These are phyloP conservation scores for Musa beccarii DNA, from an alignment of 176 grass and related monocot genomes.

Conservation along the genomic window DNA sequence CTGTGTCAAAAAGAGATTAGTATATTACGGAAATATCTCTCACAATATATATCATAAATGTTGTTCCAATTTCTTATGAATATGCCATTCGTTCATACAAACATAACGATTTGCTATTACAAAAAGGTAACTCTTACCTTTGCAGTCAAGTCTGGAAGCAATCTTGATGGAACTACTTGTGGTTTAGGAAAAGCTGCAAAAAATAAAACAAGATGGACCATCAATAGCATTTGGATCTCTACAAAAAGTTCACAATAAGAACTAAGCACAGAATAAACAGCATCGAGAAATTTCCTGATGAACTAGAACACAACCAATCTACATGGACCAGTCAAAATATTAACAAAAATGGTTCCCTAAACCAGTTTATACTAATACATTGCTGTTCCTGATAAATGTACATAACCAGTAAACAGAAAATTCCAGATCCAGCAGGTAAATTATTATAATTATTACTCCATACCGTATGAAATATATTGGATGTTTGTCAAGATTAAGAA, in stretches of 20 bases:
- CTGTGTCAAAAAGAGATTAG: background rate
- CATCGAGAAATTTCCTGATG: background rate
- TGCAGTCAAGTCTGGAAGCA: slow-evolving; percentile 16
- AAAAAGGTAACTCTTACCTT: slow-evolving; percentile 31
- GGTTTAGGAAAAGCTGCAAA: slow-evolving; percentile 49
- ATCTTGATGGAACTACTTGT: slow-evolving; percentile 30
- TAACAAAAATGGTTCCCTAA: no score
- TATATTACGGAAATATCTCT: background rate
- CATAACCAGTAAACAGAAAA: no score
- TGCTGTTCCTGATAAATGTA: no score
- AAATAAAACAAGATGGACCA: slow-evolving; percentile 17
- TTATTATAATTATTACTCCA: no score
- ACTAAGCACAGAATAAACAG: background rate
- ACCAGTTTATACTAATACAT: no score
- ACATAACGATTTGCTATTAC: slow-evolving; percentile 5
- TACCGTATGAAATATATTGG: no score
- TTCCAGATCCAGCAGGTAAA: no score
- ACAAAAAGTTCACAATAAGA: slow-evolving; percentile 14
- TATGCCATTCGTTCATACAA: background rate
- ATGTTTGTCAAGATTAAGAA: no score
- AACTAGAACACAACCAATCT: slow-evolving; percentile 11
- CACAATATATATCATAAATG: background rate
- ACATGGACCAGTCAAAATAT: no score
- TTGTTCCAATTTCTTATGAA: background rate
- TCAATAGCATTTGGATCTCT: slow-evolving; percentile 9